Evolutionary conservation across 1,139 yeast species (phyloP), one percentile per base, ranked within the genome.

Genomic region (Casaregolazyma suthepensis): DNA sequence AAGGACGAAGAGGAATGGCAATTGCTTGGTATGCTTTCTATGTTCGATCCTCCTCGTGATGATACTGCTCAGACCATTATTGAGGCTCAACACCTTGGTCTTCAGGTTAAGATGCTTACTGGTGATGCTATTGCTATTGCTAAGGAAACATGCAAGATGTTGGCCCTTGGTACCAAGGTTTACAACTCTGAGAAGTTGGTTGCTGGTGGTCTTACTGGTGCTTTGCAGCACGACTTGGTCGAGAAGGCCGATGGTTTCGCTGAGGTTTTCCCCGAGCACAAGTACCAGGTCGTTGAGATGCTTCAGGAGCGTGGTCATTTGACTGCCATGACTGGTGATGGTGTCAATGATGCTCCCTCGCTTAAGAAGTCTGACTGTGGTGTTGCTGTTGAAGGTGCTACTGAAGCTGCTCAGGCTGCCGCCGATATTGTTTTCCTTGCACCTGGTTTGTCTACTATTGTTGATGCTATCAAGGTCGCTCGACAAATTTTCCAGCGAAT

Each of bases 111-210:
- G 88, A 89, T 89, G 96, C 83, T 89, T 75, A 89, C 96, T 80
- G 96, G 96, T 87, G 96, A 89, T 79, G 96, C 96, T 77, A 96
- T 89, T 72, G 96, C 96, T 82, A 89, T 89, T 78, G 96, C 96
- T 72, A 89, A 89, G 85, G 96, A 89, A 80, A 89, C 96, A 73
- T 88, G 96, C 81, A 87, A 96, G 83, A 96, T 89, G 86, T 81
- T 89, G 75, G 96, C 96, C 74, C 82, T 89, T 69, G 96, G 96
- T 81, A 87, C 95, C 69, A 88, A 88, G 90, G 90, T 89, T 71
- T 89, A 88, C 82, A 93, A 89, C 78, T 96, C 96, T 71, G 96
- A 89, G 79, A 86, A 93, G 83, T 82, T 88, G 75, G 96, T 96
- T 82, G 81, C 88, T 74, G 90, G 95, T 74, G 96, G 96, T 75